Evolutionary conservation across 768 basidiomycete species (phyloP), one percentile per base, ranked within the genome.

Genomic region (Glaciozyma martinii): DNA sequence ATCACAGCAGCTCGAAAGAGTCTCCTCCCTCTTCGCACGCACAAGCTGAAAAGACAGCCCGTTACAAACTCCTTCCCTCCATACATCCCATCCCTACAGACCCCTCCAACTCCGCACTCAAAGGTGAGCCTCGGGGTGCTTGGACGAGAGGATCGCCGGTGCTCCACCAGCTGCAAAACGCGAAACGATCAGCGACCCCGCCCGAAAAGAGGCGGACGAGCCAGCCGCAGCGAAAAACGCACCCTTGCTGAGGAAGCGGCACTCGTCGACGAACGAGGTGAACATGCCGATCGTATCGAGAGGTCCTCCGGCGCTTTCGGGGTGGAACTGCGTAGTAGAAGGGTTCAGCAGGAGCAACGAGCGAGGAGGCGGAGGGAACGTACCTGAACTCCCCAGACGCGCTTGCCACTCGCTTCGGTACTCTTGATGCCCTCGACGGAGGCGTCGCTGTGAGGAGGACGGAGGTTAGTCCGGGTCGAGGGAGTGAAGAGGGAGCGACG

Each of bases 391-490:
- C 94, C 95, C 90, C 92, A 98, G 37, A 98, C 82, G 68, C 85
- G 86, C 79, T 86, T 90, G 60, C 91, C 91, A 29, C 90, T 92
- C 15, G 86, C 87, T 0, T 79, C 74, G 3, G 95, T 95, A 23
- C 91, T 93, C 78, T 92, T 97, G 82, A 98, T 95, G 46, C 95
- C 95, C 76, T 98, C 95, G 21, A 98, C 92, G 1, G 91, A 95
- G 21, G 94, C 97, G 78, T 98, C 94, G 63, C 63, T 69, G 56
- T 30, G 10, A 7, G 30, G 7, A 21, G 16, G 1, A 29, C 1
- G n/a, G 5, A 43, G 37, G 53, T 55, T 33, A 56, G 55, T 10
- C 16, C 5, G 3, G 19, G 32, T 62, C 60, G 15, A 60, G 18
- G 23, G 30, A 40, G n/a, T n/a, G 30, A 63, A 46, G 6, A 42